Evolutionary conservation across 2,329 filamentous ascomycete species (phyloP).

Genomic region (Beauveria asiatica): DNA sequence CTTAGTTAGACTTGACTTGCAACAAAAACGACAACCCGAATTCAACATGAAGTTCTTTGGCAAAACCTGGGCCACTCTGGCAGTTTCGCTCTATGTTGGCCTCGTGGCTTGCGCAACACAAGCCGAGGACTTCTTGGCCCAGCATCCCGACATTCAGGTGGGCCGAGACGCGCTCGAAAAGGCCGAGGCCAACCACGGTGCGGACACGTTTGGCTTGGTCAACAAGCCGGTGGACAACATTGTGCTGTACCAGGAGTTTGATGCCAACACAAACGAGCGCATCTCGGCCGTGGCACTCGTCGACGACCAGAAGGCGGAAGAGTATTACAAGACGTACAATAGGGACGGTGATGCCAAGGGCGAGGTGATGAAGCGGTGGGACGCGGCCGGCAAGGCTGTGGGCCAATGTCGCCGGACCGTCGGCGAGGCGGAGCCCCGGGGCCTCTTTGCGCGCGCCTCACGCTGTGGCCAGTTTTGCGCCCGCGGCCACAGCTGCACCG

Average conservation of each 20-base stretch:
- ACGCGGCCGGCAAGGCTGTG: neutral
- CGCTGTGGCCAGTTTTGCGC: constrained; percentile 12
- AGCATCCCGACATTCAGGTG: neutral
- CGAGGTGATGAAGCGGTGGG: neutral
- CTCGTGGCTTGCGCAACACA: neutral
- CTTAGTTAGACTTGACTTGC: neutral
- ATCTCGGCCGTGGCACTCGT: neutral
- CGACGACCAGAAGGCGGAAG: neutral
- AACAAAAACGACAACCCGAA: neutral
- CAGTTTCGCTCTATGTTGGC: neutral
- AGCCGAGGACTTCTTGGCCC: neutral
- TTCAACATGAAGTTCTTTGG: neutral
- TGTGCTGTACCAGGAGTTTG: neutral
- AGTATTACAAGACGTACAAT: neutral
- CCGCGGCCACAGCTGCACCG: constrained; percentile 11
- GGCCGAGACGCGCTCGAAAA: neutral
- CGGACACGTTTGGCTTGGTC: neutral
- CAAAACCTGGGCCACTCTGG: neutral
- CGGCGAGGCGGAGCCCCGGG: neutral
- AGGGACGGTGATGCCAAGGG: neutral
- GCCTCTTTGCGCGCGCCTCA: constrained; percentile 6
- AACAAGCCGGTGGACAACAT: neutral
- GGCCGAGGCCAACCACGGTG: neutral
- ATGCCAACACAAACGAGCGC: neutral
- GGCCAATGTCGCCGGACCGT: neutral